Base-by-base conservation (phyloP, 345 rosid genomes). In the Sisymbrium altissimum region DNA sequence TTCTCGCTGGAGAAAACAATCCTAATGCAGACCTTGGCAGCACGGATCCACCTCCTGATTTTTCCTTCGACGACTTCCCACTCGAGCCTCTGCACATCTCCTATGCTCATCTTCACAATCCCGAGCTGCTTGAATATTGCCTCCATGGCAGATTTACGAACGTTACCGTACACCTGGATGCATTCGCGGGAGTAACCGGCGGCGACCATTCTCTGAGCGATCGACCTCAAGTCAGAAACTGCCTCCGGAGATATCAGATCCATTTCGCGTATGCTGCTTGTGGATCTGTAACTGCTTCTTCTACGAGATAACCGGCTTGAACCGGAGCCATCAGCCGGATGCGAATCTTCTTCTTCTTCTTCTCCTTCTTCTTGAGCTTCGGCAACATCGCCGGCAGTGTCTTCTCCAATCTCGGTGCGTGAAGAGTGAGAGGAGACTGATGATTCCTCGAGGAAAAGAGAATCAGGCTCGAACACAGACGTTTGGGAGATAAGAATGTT, bases 1-100 rank as follows among this genome's bases (percentile, higher is more conserved):
- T 89, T 91, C 83, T 93, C 98, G 46, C 97, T 90, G 0, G 97
- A 89, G 72, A 93, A 94, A 52, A 94, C 72, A 23, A 88, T 60
- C 80, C 98, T 76, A 11, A 94, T 67, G 68, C 96, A 89, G 39
- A 76, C 90, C 61, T 81, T 91, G 0, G 96, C 96, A 0, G 98
- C 97, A 30, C 90, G 84, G 39, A 94, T 94, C 98, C 98, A 94
- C 15, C 83, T 66, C 58, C 89, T 81, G 66, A 94, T 91, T 84
- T 88, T 94, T 3, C 82, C 77, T 86, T 85, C 95, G 33, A 94
- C 69, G 4, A 82, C 81, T 53, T 85, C 86, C 96, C 98, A 94
- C 23, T 87, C 90, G 8, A 91, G 86, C 64, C 84, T 81, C 81
- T 94, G 98, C 32, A 94, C 76, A 66, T 94, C 98, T 8, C 97